Conservation (phyloP, 495 filamentous ascomycete genomes). For the Xylaria bambusicola region DNA sequence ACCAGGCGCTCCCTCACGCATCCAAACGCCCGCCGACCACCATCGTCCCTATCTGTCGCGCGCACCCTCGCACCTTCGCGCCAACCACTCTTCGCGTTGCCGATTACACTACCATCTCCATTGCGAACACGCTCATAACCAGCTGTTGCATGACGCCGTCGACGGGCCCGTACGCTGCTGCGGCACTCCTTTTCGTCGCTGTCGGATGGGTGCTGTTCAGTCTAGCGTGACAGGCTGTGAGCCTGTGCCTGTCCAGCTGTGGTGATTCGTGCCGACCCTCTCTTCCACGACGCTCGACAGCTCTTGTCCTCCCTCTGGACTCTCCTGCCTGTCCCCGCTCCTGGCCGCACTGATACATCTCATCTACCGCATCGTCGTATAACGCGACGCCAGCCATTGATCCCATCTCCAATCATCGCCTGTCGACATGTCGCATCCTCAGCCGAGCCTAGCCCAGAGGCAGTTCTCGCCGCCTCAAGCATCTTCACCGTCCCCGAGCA, state of each 20-base stretch:
- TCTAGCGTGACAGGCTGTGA: constrained; percentile 27
- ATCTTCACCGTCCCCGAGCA: constrained; percentile 37
- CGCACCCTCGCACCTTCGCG: constrained; percentile 4
- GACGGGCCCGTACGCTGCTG: constrained; percentile 1
- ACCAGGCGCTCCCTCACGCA: constrained; percentile 14
- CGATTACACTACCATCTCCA: background rate
- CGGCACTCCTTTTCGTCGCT: constrained; percentile 4
- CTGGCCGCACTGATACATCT: background rate
- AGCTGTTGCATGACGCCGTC: constrained; percentile 1
- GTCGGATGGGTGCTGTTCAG: constrained; percentile 28
- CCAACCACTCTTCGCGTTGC: constrained; percentile 4
- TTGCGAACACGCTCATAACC: constrained; percentile 1
- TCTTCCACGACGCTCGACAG: background rate
- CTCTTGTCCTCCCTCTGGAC: too few species aligned
- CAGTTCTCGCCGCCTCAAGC: constrained; percentile 42
- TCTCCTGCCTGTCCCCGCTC: background rate
- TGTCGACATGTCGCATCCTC: constrained; percentile 31
- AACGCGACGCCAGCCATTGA: background rate
- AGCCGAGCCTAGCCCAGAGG: constrained; percentile 26
- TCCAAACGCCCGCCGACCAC: constrained; percentile 13
- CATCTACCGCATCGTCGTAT: background rate
- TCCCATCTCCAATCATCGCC: background rate
- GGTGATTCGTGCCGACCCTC: background rate
- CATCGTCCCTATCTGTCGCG: background rate
- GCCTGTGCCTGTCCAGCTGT: constrained; percentile 25